Evolutionary conservation across 768 basidiomycete genomes (phyloP), one percentile per base, ranked within the genome.

Genomic region (Daedaleopsis sinensis): DNA sequence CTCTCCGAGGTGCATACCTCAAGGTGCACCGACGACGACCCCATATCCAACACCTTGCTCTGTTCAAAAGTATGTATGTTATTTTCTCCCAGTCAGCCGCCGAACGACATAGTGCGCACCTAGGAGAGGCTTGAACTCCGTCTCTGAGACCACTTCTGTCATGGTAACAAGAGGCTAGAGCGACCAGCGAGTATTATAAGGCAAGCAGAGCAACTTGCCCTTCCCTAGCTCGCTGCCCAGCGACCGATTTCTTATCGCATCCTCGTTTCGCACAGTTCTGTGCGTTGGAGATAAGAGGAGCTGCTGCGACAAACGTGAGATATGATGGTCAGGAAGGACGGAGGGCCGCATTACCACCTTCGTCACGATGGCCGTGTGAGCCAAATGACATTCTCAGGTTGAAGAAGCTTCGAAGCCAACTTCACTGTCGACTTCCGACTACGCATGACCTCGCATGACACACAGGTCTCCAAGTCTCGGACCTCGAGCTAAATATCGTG

Each of bases 1-100:
- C 35, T 62, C 19, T 1, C 23, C 24, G 51, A 27, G 18, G 48
- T 9, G 38, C 16, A 21, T 23, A 37, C 38, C 6, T 18, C 37
- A 55, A 13, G 5, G 62, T 76, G 24, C 56, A 80, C 80, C 79
- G 52, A 81, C 77, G 11, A 82, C 79, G 9, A 81, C 79, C 12
- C 81, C 79, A 77, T 80, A 82, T 21, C 80, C 81, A 11, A 82
- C 79, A 59, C 80, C 78, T 66, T 80, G 73, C 23, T 65, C 80
- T 80, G 38, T 32, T 4, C 15, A 13, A 6, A 0, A 16, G 11
- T 21, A 16, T 13, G 57, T n/a, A 59, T 27, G 0, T 50, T 35
- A 18, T 18, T 7, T 7, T 49, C 39, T 36, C 6, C 15, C n/a
- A 23, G 16, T n/a, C 35, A 15, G n/a, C 15, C 7, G n/a, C 24